These are phyloP conservation scores for Ophiorrhiza pumila DNA, from an alignment of 257 asterid genomes.

Conservation along the genomic window DNA sequence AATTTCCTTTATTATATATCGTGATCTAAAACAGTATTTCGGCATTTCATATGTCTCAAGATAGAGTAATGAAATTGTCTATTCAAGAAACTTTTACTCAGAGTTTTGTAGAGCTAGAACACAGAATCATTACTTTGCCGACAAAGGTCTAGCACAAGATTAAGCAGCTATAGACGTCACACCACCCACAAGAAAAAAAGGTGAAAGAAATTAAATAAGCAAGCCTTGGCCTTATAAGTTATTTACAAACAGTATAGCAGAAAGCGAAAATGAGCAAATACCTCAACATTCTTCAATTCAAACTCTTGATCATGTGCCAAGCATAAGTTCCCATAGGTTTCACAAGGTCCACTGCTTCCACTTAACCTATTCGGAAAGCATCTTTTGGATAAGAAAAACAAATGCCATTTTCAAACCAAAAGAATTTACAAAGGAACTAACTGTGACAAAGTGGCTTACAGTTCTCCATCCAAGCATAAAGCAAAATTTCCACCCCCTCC, in stretches of 20 bases:
- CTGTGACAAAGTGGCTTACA: conserved; percentile 47
- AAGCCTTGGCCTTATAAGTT: background rate
- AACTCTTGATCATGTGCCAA: conserved; percentile 85
- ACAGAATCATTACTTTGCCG: background rate
- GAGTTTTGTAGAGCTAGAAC: background rate
- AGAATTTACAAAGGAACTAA: background rate
- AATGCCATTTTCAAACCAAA: background rate
- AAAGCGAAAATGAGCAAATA: conserved; percentile 17
- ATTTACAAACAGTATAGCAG: background rate
- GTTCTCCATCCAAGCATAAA: conserved; percentile 72
- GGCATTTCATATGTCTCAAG: background rate
- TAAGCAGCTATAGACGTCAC: background rate
- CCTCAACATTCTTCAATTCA: conserved; percentile 86
- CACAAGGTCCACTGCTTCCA: conserved; percentile 91
- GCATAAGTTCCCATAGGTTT: conserved; percentile 85
- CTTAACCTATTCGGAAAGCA: conserved; percentile 45
- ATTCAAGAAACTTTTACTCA: background rate
- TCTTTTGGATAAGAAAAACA: conserved; percentile 1
- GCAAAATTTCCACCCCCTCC: conserved; percentile 96
- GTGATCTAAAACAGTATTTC: background rate
- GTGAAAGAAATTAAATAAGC: too few relatives aligned
- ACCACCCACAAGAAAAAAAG: background rate
- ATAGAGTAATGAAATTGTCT: background rate
- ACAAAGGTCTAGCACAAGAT: background rate
- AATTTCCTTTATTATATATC: too few relatives aligned